These are phyloP conservation scores for Hypomontagnella submonticulosa DNA, from an alignment of 495 filamentous ascomycete genomes.

Conservation along the genomic window DNA sequence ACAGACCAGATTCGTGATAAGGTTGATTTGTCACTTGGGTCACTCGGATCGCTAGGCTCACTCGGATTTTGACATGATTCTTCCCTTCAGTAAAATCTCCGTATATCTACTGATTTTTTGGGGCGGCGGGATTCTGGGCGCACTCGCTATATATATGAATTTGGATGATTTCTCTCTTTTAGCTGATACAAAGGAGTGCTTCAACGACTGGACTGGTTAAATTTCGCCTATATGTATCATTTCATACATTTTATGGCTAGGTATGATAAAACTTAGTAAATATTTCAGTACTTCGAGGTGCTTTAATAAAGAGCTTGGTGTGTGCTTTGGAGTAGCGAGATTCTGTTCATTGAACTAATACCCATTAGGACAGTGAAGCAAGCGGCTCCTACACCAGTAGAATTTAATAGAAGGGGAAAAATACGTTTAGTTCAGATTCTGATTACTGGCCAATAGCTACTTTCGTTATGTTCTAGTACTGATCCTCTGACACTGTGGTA, in stretches of 20 bases:
- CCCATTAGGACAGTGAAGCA: no score
- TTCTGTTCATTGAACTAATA: not conserved
- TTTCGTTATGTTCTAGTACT: no score
- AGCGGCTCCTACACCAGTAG: no score
- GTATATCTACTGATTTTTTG: not conserved
- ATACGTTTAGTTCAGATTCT: no score
- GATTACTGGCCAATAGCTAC: no score
- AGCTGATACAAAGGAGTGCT: conserved; percentile 20
- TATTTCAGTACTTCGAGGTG: conserved; percentile 6
- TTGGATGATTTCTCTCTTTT: conserved; percentile 32
- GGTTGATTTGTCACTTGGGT: conserved; percentile 44
- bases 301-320: conserved; percentile 5
- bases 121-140: conserved; percentile 2
- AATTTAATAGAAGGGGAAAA: no score
- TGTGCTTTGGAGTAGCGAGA: not conserved
- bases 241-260: conserved; percentile 6
- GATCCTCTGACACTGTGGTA: no score
- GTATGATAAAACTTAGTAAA: conserved; percentile 12
- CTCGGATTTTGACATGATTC: conserved; percentile 34
- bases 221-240: conserved; percentile 2
- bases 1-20: conserved; percentile 50
- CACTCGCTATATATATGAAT: conserved; percentile 28
- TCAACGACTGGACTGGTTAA: conserved; percentile 17
- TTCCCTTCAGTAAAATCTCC: not conserved
- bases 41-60: no score